Base-by-base conservation (phyloP, 805 yeast species). In the Candida coquimbonensis region DNA sequence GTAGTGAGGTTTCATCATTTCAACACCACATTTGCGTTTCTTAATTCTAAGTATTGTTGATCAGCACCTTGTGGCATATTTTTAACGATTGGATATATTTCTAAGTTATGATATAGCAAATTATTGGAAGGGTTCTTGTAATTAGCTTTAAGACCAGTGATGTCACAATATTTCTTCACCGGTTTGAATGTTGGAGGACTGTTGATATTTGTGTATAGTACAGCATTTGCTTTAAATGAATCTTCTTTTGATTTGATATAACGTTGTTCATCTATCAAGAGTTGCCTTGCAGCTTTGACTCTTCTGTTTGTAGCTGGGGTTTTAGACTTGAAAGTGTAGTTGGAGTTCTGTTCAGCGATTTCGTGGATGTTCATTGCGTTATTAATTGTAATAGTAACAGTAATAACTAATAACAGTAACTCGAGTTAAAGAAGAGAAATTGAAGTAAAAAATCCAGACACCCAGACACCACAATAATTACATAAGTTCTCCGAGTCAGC, bases 101-200 rank as follows among this genome's bases (percentile, higher is more conserved):
- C 97, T 43, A 80, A 80, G 61, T 91, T 83, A 63, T 86, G 80
- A 62, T 80, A 91, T 46, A 96, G 70, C 43, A 91, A 67, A 37
- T 84, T 83, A 56, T 79, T 84, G 25, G 81, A 73, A 0, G 93
- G 93, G 25, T 83, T 74, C 59, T 77, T 81, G 69, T 91, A 91
- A 29, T 67, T 74, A 0, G 89, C 91, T 41, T 78, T 81, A 19
- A 91, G 68, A 0, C 99, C 99, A 0, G 98, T 91, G 40, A 91
- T 80, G 60, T 93, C 99, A 64, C 99, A 91, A 65, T 88, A 90
- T 51, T 80, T 83, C 66, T 83, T 87, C 16, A 73, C 68, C 0
- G 98, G 98, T 51, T 70, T 75, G 52, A 89, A 65, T 4, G 93
- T 83, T 0, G 98, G 98, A 3, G 96, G 96, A 0, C 96, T 95